These are phyloP conservation scores for Pachysandra terminalis DNA, from an alignment of 164 flowering plant species.

Conservation along the genomic window DNA sequence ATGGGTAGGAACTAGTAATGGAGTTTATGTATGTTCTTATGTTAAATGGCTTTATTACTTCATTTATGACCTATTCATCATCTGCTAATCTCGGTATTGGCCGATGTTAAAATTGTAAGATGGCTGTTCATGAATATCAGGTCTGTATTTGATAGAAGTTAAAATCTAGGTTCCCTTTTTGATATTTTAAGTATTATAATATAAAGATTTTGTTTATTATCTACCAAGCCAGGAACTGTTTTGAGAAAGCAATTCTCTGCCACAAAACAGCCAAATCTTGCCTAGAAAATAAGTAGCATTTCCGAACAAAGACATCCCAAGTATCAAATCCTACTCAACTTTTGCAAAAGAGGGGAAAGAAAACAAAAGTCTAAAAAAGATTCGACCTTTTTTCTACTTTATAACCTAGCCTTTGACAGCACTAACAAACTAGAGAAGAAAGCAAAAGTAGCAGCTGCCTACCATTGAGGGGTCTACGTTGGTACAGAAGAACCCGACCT, in stretches of 20 bases:
- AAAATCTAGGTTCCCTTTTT: too few relatives aligned
- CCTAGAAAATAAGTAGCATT: neutral
- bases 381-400: neutral
- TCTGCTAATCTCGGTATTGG: too few relatives aligned
- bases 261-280: neutral
- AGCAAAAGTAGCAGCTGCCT: conserved; percentile 27
- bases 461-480: conserved; percentile 30
- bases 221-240: neutral
- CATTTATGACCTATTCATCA: too few relatives aligned
- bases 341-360: neutral
- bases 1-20: too few relatives aligned
- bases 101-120: too few relatives aligned
- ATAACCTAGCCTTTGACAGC: conserved; percentile 4
- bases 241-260: neutral
- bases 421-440: conserved; percentile 14
- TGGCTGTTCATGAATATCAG: too few relatives aligned
- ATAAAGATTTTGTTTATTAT: neutral
- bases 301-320: neutral
- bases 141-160: too few relatives aligned
- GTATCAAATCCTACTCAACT: conserved; percentile 1
- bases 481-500: conserved; percentile 22
- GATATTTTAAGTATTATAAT: neutral
- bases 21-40: too few relatives aligned
- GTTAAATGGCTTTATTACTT: too few relatives aligned
- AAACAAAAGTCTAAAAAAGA: neutral